A percentile compares a stretch with the other conserved stretches of the same genome.
Conservation (phyloP, 139 green algal species). For the Penium margaritaceum region DNA sequence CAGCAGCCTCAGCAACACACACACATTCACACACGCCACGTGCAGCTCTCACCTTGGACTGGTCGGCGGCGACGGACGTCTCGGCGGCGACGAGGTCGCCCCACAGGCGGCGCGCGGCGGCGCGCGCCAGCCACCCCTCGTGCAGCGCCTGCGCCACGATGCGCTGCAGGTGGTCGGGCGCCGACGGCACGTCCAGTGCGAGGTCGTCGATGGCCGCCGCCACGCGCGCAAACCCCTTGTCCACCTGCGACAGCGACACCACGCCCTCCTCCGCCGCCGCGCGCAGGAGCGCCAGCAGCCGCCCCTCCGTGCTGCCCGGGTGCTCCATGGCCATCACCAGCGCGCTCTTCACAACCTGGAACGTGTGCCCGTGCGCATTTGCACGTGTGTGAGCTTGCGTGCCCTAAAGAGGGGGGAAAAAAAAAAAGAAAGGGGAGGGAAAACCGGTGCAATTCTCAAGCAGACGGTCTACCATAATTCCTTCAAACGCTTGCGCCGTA, state of each 20-base stretch:
- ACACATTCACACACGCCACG: too few species aligned
- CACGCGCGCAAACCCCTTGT: conserved; percentile 44
- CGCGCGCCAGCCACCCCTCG: conserved; percentile 17
- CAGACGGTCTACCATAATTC: too few species aligned
- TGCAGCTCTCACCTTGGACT: neutral
- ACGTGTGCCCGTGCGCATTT: too few species aligned
- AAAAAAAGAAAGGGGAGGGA: too few species aligned
- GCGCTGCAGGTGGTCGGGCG: conserved; percentile 4
- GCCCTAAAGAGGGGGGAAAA: too few species aligned
- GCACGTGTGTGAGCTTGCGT: too few species aligned
- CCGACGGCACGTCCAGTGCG: conserved; percentile 46
- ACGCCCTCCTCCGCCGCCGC: conserved; percentile 33
- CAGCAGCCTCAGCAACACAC: too few species aligned
- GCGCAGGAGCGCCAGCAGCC: conserved; percentile 32
- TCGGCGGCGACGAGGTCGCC: neutral
- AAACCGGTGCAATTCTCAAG: too few species aligned
- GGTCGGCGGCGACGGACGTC: neutral
- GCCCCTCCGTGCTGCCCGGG: neutral
- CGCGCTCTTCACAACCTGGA: conserved; percentile 36
- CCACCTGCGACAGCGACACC: conserved; percentile 40
- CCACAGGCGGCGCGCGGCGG: conserved; percentile 6
- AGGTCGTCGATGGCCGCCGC: conserved; percentile 37
- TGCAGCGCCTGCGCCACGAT: conserved; percentile 14
- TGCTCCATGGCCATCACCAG: conserved; percentile 39
- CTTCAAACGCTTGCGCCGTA: too few species aligned